Evolutionary conservation across 2,329 filamentous ascomycete species (phyloP).

Genomic region (Coniochaeta sp.): DNA sequence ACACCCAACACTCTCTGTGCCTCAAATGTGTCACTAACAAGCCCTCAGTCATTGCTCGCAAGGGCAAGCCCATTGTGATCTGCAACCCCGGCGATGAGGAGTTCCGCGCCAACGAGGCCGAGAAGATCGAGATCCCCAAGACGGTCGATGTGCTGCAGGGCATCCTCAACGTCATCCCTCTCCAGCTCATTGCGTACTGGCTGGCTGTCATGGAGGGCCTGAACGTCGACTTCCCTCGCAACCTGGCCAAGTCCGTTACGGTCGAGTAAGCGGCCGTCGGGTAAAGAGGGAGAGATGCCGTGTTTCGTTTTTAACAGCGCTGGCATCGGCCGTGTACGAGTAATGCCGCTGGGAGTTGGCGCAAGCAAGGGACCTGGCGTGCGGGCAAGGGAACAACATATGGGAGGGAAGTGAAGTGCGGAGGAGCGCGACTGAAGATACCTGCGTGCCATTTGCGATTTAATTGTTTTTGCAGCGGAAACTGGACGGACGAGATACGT

Average conservation of each 20-base stretch:
- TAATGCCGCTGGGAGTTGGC: background rate
- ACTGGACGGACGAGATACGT: background rate
- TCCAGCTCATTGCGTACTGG: slow-evolving; percentile 99
- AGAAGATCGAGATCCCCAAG: slow-evolving; percentile 96
- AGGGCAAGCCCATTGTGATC: slow-evolving; percentile 95
- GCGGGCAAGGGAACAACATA: background rate
- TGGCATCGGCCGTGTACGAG: background rate
- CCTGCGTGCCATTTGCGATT: background rate
- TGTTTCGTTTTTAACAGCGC: background rate
- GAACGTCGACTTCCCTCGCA: slow-evolving; percentile 97
- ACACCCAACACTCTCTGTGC: too few relatives aligned
- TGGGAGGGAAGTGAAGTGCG: background rate
- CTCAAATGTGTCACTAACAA: background rate
- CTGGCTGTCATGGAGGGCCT: slow-evolving; percentile 91
- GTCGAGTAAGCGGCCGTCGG: slow-evolving; percentile 83
- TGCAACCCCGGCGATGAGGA: slow-evolving; percentile 88
- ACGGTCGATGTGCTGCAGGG: slow-evolving; percentile 95
- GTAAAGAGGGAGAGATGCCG: too few relatives aligned
- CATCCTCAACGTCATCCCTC: slow-evolving; percentile 92
- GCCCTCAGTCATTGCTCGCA: slow-evolving; percentile 76
- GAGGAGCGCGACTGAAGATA: background rate
- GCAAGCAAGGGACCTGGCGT: background rate
- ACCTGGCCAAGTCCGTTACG: slow-evolving; percentile 97
- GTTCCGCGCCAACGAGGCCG: slow-evolving; percentile 80
- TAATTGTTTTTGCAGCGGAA: background rate